Base-by-base conservation (phyloP, 2,329 filamentous ascomycete genomes). In the Talaromyces atroroseus region DNA sequence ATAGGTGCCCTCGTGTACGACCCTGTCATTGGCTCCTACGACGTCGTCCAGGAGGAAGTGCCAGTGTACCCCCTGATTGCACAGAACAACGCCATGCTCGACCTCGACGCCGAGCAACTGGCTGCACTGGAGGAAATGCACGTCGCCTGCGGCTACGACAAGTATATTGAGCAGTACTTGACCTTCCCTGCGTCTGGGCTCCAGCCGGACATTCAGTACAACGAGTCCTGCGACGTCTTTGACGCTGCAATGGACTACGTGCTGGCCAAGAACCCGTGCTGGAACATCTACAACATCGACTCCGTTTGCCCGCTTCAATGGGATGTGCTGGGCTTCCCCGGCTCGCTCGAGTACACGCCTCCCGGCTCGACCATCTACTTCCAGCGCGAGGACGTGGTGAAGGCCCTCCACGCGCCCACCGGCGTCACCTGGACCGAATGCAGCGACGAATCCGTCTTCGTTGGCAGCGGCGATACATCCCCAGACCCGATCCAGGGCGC, bases 241-340 rank as follows among this genome's bases (percentile, higher is more conserved):
- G 69, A 78, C 57, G 74, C 80, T 21, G 80, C 89, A 29, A 75
- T 74, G 63, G 62, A 76, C 0, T 85, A 83, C 29, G 79, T 80
- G 7, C 60, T 76, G 4, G 65, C 74, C 1, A 70, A 82, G 34
- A 94, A 94, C 72, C 89, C 89, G 0, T 94, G 90, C 75, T 95
- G 88, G 72, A 84, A 90, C 68, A 75, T 89, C 11, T 94, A 92
- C 72, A 82, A 88, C 49, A 81, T 92, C 14, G 82, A 82, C 2
- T 84, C 83, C 3, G 87, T 84, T 12, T 94, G 89, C 67, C 89
- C 89, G 0, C 62, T 85, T 2, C 75, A 82, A 1, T 89, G 83
- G 79, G 85, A 90, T 57, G 82, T 87, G 0, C 76, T 92, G 2
- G 83, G 83, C 16, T 86, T 87, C 71, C 85, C 87, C 1, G 67